A percentile compares a stretch with the other conserved stretches of the same genome.
Conservation (phyloP, 805 yeast species). For the Suhomyces tanzawaensis region DNA sequence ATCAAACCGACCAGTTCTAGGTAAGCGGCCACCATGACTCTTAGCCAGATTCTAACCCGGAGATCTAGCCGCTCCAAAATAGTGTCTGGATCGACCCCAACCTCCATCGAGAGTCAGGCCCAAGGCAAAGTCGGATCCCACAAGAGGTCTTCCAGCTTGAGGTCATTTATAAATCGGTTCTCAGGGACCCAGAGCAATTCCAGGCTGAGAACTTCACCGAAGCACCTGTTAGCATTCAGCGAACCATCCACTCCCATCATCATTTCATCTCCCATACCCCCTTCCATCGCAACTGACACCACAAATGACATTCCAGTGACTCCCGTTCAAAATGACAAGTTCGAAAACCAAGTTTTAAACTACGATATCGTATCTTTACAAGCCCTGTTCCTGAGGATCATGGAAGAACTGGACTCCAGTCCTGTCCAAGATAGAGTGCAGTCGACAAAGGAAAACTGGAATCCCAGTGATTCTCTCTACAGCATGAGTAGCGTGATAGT, state of each 20-base stretch:
- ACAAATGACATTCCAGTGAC: background rate
- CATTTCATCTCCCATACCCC: constrained; percentile 4
- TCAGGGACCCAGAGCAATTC: background rate
- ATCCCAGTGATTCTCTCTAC: too few species aligned
- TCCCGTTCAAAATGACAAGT: background rate
- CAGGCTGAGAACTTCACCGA: background rate
- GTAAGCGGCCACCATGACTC: background rate
- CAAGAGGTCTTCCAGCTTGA: constrained; percentile 3
- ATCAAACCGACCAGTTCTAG: too few species aligned
- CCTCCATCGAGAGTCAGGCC: background rate
- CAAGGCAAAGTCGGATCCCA: too few species aligned
- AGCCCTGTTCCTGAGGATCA: constrained; percentile 4
- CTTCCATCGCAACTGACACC: background rate
- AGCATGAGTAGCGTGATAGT: too few species aligned
- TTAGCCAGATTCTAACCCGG: constrained; percentile 1
- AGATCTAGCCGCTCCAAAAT: background rate
- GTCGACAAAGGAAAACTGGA: too few species aligned
- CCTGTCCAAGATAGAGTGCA: too few species aligned
- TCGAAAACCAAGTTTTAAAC: background rate
- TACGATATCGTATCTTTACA: background rate
- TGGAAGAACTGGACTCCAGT: constrained; percentile 2
- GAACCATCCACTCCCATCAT: background rate
- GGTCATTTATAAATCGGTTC: background rate
- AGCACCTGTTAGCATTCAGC: background rate
- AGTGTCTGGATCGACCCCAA: background rate